Conservation (phyloP, 345 rosid genomes). For the Murraya paniculata region DNA sequence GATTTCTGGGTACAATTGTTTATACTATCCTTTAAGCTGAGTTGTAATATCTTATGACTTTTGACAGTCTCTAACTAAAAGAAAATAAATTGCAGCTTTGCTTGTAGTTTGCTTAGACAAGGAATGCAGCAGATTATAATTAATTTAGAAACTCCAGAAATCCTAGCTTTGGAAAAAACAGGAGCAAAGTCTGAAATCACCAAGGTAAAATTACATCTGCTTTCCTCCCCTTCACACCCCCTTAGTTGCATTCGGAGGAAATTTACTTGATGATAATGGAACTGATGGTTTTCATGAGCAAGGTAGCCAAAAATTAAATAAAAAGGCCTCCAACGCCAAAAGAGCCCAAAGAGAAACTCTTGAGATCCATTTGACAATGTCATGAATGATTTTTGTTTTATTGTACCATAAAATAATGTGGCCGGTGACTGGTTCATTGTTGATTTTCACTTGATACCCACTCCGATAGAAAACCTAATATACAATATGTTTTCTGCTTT, state of each 20-base stretch:
- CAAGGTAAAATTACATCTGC: conserved; percentile 45
- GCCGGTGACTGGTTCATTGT: background rate
- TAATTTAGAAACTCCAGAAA: conserved; percentile 65
- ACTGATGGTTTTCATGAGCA: background rate
- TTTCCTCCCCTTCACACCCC: background rate
- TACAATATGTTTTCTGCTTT: background rate
- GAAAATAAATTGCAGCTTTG: conserved; percentile 51
- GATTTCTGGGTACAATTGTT: conserved; percentile 8
- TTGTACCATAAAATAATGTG: background rate
- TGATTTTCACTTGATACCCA: background rate
- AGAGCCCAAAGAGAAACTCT: background rate
- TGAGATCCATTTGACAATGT: background rate
- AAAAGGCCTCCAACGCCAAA: background rate
- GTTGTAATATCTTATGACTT: background rate
- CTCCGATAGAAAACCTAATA: background rate
- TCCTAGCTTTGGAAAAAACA: conserved; percentile 60
- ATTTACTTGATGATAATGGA: background rate
- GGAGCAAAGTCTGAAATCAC: conserved; percentile 57
- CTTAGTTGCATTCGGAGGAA: background rate
- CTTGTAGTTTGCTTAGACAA: conserved; percentile 95
- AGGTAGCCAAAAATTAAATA: background rate
- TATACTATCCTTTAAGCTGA: background rate
- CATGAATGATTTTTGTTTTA: background rate
- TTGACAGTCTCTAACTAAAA: conserved; percentile 20
- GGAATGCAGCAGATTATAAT: conserved; percentile 93